phyloP scores from a whole-genome alignment of 352 stramenopile genomes.

The Phytophthora meadii region DNA sequence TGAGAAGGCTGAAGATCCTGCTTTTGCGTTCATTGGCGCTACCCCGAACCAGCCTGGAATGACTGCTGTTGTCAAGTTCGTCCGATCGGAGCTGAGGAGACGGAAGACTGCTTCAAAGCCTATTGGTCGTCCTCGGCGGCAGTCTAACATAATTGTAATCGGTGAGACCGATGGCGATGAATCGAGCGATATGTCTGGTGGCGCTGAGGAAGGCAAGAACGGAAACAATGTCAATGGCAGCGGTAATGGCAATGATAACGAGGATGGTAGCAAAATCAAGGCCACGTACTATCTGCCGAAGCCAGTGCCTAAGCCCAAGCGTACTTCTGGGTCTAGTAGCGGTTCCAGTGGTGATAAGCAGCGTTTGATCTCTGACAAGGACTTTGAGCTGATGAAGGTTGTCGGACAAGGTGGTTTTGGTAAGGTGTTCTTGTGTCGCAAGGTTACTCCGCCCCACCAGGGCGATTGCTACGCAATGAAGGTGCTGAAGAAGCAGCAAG shows the following conservation, averaged over 20 bases:
- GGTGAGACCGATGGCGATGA: conserved; percentile 83
- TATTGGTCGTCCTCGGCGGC: conserved; percentile 45
- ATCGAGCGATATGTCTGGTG: conserved; percentile 75
- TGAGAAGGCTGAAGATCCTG: conserved; percentile 82
- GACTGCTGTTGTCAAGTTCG: conserved; percentile 85
- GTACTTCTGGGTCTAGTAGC: conserved; percentile 23
- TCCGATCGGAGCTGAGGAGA: conserved; percentile 67
- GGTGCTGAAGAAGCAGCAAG: conserved; percentile 93
- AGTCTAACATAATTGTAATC: conserved; percentile 90
- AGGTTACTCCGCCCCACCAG: conserved; percentile 89
- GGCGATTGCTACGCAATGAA: conserved; percentile 99
- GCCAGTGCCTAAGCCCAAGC: conserved; percentile 56
- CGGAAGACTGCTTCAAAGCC: conserved; percentile 49
- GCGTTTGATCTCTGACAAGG: conserved; percentile 78
- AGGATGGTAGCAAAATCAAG: conserved; percentile 60
- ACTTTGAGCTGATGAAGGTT: conserved; percentile 98
- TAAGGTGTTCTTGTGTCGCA: conserved; percentile 98
- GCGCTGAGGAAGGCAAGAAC: conserved; percentile 58
- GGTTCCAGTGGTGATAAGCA: conserved; percentile 32
- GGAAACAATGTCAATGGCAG: conserved; percentile 30
- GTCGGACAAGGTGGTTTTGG: conserved; percentile 97
- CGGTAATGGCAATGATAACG: conserved; percentile 2
- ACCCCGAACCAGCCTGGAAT: conserved; percentile 84
- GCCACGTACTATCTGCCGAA: conserved; percentile 87
- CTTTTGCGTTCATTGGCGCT: conserved; percentile 83